phyloP scores from a whole-genome alignment of 139 green algal species.

The Gonium pectorale region DNA sequence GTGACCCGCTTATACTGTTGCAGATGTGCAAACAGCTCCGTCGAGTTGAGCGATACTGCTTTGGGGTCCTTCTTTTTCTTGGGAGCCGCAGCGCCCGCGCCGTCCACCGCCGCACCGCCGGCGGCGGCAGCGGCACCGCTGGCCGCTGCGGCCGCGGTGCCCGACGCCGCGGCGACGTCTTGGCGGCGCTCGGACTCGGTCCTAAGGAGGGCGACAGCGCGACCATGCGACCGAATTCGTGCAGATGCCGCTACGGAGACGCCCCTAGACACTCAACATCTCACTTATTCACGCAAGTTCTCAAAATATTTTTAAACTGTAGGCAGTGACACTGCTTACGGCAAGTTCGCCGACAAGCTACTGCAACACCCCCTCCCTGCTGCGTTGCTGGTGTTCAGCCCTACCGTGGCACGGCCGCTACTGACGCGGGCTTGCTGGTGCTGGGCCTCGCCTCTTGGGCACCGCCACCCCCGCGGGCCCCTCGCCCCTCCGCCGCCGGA shows the following conservation, averaged over 20 bases:
- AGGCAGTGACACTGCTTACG: too few species aligned
- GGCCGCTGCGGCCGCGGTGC: background rate
- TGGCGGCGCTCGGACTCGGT: constrained; percentile 2
- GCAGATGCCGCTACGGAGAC: too few species aligned
- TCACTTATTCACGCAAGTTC: too few species aligned
- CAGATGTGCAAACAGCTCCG: constrained; percentile 90
- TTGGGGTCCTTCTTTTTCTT: constrained; percentile 51
- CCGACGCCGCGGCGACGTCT: background rate
- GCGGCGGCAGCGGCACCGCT: background rate
- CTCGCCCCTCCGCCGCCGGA: background rate
- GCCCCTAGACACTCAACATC: too few species aligned
- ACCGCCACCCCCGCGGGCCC: background rate
- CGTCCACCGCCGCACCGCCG: constrained; percentile 5
- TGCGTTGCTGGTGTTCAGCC: background rate
- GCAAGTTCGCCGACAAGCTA: too few species aligned
- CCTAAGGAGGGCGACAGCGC: too few species aligned
- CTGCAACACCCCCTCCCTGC: background rate
- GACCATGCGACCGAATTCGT: too few species aligned
- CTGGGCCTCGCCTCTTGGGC: background rate
- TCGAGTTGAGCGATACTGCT: constrained; percentile 53
- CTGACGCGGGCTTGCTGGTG: background rate
- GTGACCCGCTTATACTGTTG: constrained; percentile 73
- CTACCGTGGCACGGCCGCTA: background rate
- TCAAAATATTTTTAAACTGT: too few species aligned
- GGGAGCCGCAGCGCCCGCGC: background rate